Evolutionary conservation across 768 basidiomycete genomes (phyloP).

Genomic region (Podaxis sp.): DNA sequence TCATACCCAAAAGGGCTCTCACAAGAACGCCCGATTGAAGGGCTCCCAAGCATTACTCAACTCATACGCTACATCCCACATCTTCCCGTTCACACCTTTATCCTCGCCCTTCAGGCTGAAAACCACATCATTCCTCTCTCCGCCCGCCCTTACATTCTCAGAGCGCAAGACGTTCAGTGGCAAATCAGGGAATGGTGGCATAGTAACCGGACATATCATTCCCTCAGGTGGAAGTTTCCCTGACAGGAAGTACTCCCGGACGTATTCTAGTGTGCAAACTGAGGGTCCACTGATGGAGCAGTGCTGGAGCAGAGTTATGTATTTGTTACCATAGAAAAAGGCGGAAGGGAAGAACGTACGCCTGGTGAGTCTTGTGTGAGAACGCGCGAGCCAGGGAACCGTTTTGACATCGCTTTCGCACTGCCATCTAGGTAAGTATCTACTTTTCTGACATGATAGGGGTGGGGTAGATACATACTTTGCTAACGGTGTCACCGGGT

Average conservation of each 20-base stretch:
- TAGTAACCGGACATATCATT: constrained; percentile 33
- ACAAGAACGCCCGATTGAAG: background rate
- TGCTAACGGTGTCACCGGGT: constrained; percentile 27
- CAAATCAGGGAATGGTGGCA: constrained; percentile 19
- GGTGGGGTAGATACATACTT: constrained; percentile 15
- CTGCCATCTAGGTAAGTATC: constrained; percentile 18
- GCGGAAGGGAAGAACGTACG: constrained; percentile 16
- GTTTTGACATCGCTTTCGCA: constrained; percentile 33
- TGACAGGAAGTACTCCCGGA: constrained; percentile 34
- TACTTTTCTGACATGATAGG: background rate
- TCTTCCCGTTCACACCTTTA: background rate
- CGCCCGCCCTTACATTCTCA: too few species aligned
- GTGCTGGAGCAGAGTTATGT: constrained; percentile 21
- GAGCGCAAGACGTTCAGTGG: too few species aligned
- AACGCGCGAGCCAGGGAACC: constrained; percentile 34
- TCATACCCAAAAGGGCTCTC: background rate
- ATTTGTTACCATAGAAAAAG: background rate
- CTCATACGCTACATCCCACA: background rate
- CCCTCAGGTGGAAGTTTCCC: constrained; percentile 34
- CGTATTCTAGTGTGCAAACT: constrained; percentile 25
- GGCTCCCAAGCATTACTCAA: background rate
- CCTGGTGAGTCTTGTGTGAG: constrained; percentile 38
- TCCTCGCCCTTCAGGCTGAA: too few species aligned
- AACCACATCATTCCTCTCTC: too few species aligned
- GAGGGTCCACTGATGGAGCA: constrained; percentile 28